Evolutionary conservation across 768 basidiomycete genomes (phyloP), one percentile per base, ranked within the genome.

Genomic region (Cystobasidium tubakii): DNA sequence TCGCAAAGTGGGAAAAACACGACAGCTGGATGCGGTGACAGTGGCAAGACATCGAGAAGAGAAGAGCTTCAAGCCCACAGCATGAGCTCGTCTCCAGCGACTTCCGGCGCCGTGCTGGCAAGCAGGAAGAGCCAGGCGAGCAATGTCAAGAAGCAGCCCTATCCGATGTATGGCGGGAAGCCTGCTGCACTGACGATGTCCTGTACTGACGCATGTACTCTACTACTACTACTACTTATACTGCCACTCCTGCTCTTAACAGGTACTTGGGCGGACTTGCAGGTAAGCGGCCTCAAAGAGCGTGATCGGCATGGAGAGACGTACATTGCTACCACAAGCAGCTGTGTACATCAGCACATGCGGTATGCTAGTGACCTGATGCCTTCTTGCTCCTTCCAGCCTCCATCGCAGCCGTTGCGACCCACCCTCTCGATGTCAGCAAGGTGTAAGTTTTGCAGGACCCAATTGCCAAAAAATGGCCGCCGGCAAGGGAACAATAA

Each of bases 181-280:
- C 25, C 13, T 3, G 6, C 57, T 25, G 21, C 15, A 27, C 57
- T 60, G 13, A 29, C 29, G 33, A 60, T 29, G 27, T 4, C 46
- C 7, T 31, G 6, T 21, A 44, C 63, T 65, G 63, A 65, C 31
- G 36, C 63, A 7, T 19, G 17, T 27, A 9, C 33, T 21, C 63
- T 13, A 17, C 13, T 43, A 19, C 25, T 17, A 42, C 57, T n/a
- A n/a, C n/a, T n/a, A n/a, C n/a, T n/a, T n/a, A n/a, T n/a, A n/a
- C 7, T 39, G 39, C 39, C 39, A 15, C 39, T n/a, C n/a, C n/a
- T 39, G 39, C 39, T 15, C 6, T 67, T 46, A 12, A 6, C 42
- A 67, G 66, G 66, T 67, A 67, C 31, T 25, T 67, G 15, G 66
- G 66, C 66, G 66, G 66, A 3, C 44, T 67, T 50, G 66, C 66